Base-by-base conservation (phyloP, 805 yeast species). In the Cyberlindnera petersonii region DNA sequence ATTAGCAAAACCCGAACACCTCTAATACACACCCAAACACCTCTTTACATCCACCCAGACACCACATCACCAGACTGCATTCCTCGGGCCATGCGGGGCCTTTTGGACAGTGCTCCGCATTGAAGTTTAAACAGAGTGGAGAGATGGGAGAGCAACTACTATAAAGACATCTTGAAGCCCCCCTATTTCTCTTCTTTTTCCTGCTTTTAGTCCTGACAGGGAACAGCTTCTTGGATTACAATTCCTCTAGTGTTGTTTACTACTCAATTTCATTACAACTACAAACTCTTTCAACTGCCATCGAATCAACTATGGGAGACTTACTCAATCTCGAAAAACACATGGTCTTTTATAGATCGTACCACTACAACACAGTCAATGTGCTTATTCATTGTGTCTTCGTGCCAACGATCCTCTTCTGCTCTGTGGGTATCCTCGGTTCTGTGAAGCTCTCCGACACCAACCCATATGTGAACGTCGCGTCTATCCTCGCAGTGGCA, bases 361-460 rank as follows among this genome's bases (percentile, higher is more conserved):
- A 75, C 47, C 82, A 76, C 46, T 65, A 65, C 50, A 59, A 77
- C 48, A 64, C 62, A 2, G 61, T 59, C 26, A 91, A 91, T 62
- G 89, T 89, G 6, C 48, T 66, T 9, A 84, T 91, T 46, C 98
- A 91, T 56, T 59, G 83, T 32, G 58, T 75, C 4, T 87, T 87
- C 55, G 88, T 91, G 23, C 98, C 98, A 1, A 60, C 77, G 16
- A 88, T 91, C 35, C 65, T 85, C 22, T 61, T 73, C 37, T 68
- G 86, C 4, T 60, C 79, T 1, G 55, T 78, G 30, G 65, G 74
- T 10, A 50, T 76, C 22, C 44, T 59, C 8, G 48, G 66, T 9
- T 55, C 60, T 14, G 31, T 63, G 6, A 49, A 59, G 19, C 31
- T 63, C 4, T 31, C 47, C 10, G 30, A 16, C 5, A n/a, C 8